Evolutionary conservation across 495 filamentous ascomycete species (phyloP).

Genomic region (Cercophora sp.): DNA sequence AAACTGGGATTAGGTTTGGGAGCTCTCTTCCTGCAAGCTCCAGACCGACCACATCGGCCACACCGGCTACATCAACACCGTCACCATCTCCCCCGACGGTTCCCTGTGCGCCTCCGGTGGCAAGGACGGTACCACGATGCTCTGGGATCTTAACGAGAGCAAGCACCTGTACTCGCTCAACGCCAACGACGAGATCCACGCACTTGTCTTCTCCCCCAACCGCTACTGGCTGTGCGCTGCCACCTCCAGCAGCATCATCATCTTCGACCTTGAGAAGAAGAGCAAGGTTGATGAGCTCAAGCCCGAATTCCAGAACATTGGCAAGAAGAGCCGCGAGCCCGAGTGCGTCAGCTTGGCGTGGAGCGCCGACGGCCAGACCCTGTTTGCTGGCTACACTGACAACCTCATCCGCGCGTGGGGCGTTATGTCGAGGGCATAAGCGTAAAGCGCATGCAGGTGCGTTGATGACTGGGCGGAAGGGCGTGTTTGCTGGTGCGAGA

Average conservation of each 20-base stretch:
- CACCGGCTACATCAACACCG: slow-evolving; percentile 99
- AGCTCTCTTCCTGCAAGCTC: slow-evolving; percentile 97
- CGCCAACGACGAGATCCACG: slow-evolving; percentile 99
- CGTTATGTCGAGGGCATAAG: slow-evolving; percentile 75
- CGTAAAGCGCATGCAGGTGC: no score
- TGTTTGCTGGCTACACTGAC: slow-evolving; percentile 99
- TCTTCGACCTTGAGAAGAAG: slow-evolving; percentile 99
- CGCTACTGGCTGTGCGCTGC: slow-evolving; percentile 99
- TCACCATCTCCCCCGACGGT: slow-evolving; percentile 99
- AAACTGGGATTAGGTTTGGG: slow-evolving; percentile 73
- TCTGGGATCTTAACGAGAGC: slow-evolving; percentile 99
- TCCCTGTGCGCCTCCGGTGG: slow-evolving; percentile 99
- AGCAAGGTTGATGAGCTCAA: slow-evolving; percentile 99
- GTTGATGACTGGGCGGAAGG: slow-evolving; percentile 19
- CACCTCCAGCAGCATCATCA: slow-evolving; percentile 95
- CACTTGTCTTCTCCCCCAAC: slow-evolving; percentile 99
- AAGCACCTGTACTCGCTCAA: slow-evolving; percentile 99
- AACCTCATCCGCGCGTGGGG: slow-evolving; percentile 99
- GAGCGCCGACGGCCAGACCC: slow-evolving; percentile 95
- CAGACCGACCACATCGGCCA: slow-evolving; percentile 99
- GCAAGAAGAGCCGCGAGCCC: slow-evolving; percentile 98
- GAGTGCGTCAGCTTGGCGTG: slow-evolving; percentile 97
- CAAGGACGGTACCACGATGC: slow-evolving; percentile 99
- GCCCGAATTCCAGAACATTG: slow-evolving; percentile 92
- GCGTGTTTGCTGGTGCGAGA: slow-evolving; percentile 13